These are phyloP conservation scores for Apiotrichum porosum DNA, from an alignment of 1,284 basidiomycete genomes.

Conservation along the genomic window DNA sequence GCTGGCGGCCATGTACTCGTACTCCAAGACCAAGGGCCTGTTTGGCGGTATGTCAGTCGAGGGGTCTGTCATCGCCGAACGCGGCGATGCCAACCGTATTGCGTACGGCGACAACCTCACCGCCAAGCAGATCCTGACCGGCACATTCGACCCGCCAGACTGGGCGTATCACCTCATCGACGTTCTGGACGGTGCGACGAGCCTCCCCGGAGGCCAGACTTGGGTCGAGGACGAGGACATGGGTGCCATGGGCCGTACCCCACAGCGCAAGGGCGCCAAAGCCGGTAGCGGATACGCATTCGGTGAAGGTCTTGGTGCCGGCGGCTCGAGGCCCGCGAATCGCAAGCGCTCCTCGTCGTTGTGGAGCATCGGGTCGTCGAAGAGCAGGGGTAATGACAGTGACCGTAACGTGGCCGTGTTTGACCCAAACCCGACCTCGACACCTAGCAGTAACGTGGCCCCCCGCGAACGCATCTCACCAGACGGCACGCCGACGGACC, in stretches of 20 bases:
- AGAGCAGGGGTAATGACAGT: neutral
- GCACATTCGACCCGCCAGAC: slow-evolving; percentile 64
- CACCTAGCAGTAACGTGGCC: too few species aligned
- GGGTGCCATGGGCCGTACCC: slow-evolving; percentile 35
- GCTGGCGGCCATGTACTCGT: slow-evolving; percentile 93
- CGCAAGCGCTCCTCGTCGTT: slow-evolving; percentile 22
- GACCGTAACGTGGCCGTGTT: neutral
- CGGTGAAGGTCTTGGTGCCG: slow-evolving; percentile 41
- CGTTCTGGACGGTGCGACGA: slow-evolving; percentile 65
- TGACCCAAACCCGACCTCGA: too few species aligned
- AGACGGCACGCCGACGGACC: slow-evolving; percentile 2
- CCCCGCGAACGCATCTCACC: too few species aligned
- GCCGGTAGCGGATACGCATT: slow-evolving; percentile 32
- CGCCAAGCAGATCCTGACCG: slow-evolving; percentile 72
- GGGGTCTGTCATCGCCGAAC: slow-evolving; percentile 89
- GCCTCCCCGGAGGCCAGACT: slow-evolving; percentile 58
- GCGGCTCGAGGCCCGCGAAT: slow-evolving; percentile 7
- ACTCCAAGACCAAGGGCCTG: slow-evolving; percentile 88
- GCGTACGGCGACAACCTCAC: slow-evolving; percentile 73
- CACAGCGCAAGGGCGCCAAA: neutral
- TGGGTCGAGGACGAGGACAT: slow-evolving; percentile 61
- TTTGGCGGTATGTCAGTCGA: slow-evolving; percentile 78
- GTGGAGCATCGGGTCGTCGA: slow-evolving; percentile 10
- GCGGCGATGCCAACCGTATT: slow-evolving; percentile 80
- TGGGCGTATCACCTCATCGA: slow-evolving; percentile 71